phyloP scores from a whole-genome alignment of 768 basidiomycete genomes.

The Boletus pseudo-olivaceus region DNA sequence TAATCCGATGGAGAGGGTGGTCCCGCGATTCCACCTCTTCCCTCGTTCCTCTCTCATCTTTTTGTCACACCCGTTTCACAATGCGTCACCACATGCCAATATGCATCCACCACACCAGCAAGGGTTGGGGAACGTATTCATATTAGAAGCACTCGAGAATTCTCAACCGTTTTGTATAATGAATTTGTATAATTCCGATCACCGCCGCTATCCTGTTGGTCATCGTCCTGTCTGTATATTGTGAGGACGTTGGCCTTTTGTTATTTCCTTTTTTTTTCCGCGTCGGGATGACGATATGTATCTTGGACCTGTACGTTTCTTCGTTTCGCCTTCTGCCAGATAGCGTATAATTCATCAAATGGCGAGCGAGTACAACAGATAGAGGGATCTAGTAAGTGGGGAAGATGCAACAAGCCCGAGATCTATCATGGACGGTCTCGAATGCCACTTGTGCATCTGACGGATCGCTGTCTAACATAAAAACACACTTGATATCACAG shows the following conservation, averaged over 20 bases:
- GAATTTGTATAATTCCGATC: background rate
- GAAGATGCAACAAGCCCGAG: background rate
- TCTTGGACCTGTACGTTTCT: background rate
- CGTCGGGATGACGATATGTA: background rate
- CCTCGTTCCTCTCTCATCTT: background rate
- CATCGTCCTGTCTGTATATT: too few species aligned
- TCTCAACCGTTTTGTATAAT: background rate
- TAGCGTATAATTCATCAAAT: background rate
- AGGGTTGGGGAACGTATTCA: background rate
- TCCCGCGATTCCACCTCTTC: background rate
- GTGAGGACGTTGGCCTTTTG: background rate
- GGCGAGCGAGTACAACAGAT: background rate
- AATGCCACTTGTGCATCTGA: background rate
- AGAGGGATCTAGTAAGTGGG: background rate
- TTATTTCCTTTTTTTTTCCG: background rate
- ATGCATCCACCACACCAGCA: background rate
- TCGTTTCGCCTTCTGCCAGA: background rate
- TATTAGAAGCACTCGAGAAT: background rate
- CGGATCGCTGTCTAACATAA: background rate
- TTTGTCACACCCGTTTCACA: background rate
- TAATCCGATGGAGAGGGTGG: constrained; percentile 46
- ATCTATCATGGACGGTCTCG: background rate
- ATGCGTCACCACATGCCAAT: background rate
- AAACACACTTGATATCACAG: background rate
- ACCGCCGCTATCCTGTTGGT: too few species aligned